phyloP scores from a whole-genome alignment of 352 stramenopile species.

The Globisporangium cederbergense region DNA sequence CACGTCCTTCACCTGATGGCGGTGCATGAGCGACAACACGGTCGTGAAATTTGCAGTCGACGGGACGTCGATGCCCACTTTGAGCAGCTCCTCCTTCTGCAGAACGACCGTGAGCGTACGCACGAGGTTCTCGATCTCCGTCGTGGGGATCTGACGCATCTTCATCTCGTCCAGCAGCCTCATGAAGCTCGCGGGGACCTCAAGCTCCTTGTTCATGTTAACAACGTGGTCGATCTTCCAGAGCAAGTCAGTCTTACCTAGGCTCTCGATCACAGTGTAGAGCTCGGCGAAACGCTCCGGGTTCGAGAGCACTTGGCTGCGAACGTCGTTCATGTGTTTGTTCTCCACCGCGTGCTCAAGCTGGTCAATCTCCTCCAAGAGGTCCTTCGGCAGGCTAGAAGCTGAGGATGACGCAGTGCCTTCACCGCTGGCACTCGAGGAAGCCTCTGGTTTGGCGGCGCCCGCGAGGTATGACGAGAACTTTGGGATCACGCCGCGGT shows the following conservation, averaged over 20 bases:
- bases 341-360: constrained; percentile 53
- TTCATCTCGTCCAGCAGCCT: constrained; percentile 50
- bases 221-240: constrained; percentile 75
- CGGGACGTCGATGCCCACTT: constrained; percentile 40
- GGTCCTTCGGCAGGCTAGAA: constrained; percentile 31
- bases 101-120: constrained; percentile 47
- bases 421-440: not conserved
- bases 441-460: not conserved
- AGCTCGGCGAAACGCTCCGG: constrained; percentile 68
- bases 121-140: constrained; percentile 56
- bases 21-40: constrained; percentile 51
- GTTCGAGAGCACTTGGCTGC: constrained; percentile 38
- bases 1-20: constrained; percentile 53
- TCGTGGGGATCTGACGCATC: constrained; percentile 48
- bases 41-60: constrained; percentile 42
- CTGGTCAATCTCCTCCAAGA: constrained; percentile 55
- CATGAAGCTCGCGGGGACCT: constrained; percentile 39
- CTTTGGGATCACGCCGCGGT: constrained; percentile 64
- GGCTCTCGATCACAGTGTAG: constrained; percentile 51
- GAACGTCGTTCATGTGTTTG: constrained; percentile 17
- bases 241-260: constrained; percentile 68
- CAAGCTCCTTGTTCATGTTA: constrained; percentile 54
- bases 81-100: constrained; percentile 56
- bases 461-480: constrained; percentile 13
- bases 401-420: constrained; percentile 10